These are phyloP conservation scores for Amanita exitialis DNA, from an alignment of 768 basidiomycete species.

Conservation along the genomic window DNA sequence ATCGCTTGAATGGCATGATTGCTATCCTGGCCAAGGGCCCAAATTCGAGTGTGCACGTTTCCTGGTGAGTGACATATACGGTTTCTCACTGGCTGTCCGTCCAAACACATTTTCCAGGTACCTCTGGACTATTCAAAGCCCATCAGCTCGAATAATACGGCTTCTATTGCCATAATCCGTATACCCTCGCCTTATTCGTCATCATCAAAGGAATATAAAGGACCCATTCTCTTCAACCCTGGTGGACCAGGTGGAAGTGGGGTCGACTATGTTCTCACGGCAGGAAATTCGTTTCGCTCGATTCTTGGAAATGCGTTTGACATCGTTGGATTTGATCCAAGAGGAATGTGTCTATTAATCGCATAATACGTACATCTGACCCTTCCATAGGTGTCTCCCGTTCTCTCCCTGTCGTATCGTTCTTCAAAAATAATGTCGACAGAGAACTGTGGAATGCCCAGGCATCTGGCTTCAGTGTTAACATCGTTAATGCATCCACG, in stretches of 20 bases:
- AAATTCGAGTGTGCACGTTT: too few relatives aligned
- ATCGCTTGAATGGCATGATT: not conserved
- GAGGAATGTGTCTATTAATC: conserved; percentile 9
- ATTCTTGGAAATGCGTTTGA: conserved; percentile 35
- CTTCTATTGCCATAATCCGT: conserved; percentile 30
- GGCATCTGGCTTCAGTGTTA: not conserved
- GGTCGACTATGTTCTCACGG: not conserved
- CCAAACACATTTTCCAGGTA: conserved; percentile 19
- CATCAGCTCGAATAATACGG: too few relatives aligned
- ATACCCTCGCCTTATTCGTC: conserved; percentile 22
- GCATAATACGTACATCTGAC: not conserved
- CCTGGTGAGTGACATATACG: too few relatives aligned
- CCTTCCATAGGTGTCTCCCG: not conserved
- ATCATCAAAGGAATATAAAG: conserved; percentile 23
- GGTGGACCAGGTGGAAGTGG: conserved; percentile 35
- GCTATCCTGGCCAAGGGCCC: too few relatives aligned
- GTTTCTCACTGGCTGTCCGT: not conserved
- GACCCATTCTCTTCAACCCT: conserved; percentile 15
- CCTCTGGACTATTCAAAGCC: conserved; percentile 28
- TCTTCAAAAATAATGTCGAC: not conserved
- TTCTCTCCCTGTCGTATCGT: not conserved
- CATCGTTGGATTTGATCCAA: conserved; percentile 35
- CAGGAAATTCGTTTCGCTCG: conserved; percentile 16
- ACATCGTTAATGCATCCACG: not conserved
- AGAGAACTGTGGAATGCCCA: not conserved